A percentile compares a stretch with the other conserved stretches of the same genome.
Conservation (phyloP, 2,329 filamentous ascomycete genomes). For the Colletotrichum sublineola region DNA sequence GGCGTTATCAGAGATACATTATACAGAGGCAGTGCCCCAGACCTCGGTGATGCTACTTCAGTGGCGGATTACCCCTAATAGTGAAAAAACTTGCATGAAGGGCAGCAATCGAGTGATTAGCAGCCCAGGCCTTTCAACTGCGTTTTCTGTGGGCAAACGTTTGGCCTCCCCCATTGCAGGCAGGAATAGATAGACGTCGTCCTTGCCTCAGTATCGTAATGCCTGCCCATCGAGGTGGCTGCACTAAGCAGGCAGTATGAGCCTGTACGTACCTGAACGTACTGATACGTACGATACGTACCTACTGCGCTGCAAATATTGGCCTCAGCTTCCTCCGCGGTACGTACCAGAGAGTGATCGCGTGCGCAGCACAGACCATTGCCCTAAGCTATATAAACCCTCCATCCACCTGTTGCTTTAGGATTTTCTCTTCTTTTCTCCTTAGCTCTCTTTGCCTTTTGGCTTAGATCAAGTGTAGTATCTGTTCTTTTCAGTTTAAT, state of each 20-base stretch:
- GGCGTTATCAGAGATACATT: neutral
- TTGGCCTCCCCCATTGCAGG: neutral
- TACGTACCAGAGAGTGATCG: constrained; percentile 30
- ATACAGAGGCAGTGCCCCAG: neutral
- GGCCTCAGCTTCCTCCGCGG: constrained; percentile 6
- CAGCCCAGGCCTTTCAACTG: too few species aligned
- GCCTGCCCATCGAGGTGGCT: too few species aligned
- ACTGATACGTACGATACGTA: neutral
- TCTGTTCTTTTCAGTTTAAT: constrained; percentile 89
- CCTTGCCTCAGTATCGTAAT: neutral
- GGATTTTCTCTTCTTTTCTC: constrained; percentile 49
- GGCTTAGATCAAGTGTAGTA: constrained; percentile 81
- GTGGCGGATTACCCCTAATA: too few species aligned
- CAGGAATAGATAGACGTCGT: neutral
- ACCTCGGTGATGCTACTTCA: neutral
- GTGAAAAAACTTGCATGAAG: neutral
- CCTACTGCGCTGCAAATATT: neutral
- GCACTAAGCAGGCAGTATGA: neutral
- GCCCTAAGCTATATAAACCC: constrained; percentile 1
- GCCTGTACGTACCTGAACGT: constrained; percentile 11
- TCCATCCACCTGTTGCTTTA: neutral
- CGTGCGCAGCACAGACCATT: constrained; percentile 18
- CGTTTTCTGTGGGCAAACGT: neutral
- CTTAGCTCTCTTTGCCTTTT: constrained; percentile 56
- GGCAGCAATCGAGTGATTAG: too few species aligned